Evolutionary conservation across 768 basidiomycete species (phyloP), one percentile per base, ranked within the genome.

Genomic region (Kwoniella pini): DNA sequence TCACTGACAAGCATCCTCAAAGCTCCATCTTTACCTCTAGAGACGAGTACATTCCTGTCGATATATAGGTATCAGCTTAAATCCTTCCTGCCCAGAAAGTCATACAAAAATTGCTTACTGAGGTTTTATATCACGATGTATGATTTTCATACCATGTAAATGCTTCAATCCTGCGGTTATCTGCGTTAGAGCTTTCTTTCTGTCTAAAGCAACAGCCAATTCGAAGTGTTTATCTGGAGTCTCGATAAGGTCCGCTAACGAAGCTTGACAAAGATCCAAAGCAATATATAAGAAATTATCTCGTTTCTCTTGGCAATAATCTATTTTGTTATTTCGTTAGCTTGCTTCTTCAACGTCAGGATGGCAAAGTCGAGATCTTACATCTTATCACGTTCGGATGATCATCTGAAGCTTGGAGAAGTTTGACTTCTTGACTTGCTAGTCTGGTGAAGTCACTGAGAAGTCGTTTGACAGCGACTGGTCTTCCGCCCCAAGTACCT

Each of bases 81-180:
- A n/a, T n/a, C n/a, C n/a, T n/a, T n/a, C n/a, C n/a, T n/a, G n/a
- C n/a, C n/a, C n/a, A n/a, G n/a, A n/a, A n/a, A n/a, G n/a, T n/a
- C n/a, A n/a, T n/a, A n/a, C n/a, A n/a, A n/a, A n/a, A n/a, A n/a
- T n/a, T n/a, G n/a, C 78, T 62, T 28, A 79, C 77, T 94, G 95
- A 4, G 95, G 95, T 73, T 99, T 99, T 79, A 99, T 96, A 77
- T 98, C 95, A 30, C 95, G 86, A 80, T 98, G 95, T n/a, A 97
- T 86, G 59, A 98, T 88, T 79, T 95, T 96, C 70, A 98, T 85
- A 7, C 85, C 88, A 76, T 98, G 94, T 10, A 99, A 82, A 78
- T 98, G 93, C 54, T 87, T 83, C 64, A 99, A 79, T 15, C 96
- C 96, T 30, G 86, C 84, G 7, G 93, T 85, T 52, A 98, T 88